phyloP scores from a whole-genome alignment of 495 filamentous ascomycete species.

The Penicillium tannophilum region DNA sequence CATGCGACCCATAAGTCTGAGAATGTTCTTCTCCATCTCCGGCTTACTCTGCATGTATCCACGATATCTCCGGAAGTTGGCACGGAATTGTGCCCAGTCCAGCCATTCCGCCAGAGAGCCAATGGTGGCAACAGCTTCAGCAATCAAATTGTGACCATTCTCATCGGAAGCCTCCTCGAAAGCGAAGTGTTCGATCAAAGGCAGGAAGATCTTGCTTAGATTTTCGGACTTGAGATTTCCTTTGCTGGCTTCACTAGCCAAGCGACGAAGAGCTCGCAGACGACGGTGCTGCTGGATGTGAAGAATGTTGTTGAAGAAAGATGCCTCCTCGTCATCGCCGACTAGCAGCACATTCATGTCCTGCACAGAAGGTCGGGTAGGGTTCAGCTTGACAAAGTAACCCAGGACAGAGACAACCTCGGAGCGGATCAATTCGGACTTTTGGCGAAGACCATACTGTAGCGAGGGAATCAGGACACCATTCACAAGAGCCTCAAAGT shows the following conservation, averaged over 20 bases:
- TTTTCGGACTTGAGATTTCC: conserved; percentile 70
- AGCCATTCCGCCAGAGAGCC: conserved; percentile 71
- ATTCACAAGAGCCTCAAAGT: conserved; percentile 57
- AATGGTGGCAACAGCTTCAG: conserved; percentile 77
- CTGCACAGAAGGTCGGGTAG: conserved; percentile 64
- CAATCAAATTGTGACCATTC: conserved; percentile 79
- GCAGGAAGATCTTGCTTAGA: conserved; percentile 83
- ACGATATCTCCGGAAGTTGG: conserved; percentile 77
- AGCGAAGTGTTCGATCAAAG: conserved; percentile 90
- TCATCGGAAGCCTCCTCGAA: conserved; percentile 77
- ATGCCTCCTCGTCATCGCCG: conserved; percentile 81
- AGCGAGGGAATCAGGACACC: conserved; percentile 72
- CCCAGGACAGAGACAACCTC: conserved; percentile 81
- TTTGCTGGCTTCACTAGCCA: conserved; percentile 65
- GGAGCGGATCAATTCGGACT: conserved; percentile 78
- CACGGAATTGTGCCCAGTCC: conserved; percentile 90
- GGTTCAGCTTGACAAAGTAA: conserved; percentile 71
- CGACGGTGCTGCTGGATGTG: conserved; percentile 90
- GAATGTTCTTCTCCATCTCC: conserved; percentile 81
- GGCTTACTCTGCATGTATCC: conserved; percentile 78
- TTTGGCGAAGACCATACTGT: conserved; percentile 69
- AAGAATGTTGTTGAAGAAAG: conserved; percentile 89
- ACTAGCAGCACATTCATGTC: conserved; percentile 77
- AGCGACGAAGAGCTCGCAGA: conserved; percentile 75
- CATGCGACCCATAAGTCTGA: conserved; percentile 77